Percentiles rank a stretch among this genome's conserved stretches.
These are phyloP conservation scores for Collariella sp. DNA, from an alignment of 495 filamentous ascomycete species.

Conservation along the genomic window DNA sequence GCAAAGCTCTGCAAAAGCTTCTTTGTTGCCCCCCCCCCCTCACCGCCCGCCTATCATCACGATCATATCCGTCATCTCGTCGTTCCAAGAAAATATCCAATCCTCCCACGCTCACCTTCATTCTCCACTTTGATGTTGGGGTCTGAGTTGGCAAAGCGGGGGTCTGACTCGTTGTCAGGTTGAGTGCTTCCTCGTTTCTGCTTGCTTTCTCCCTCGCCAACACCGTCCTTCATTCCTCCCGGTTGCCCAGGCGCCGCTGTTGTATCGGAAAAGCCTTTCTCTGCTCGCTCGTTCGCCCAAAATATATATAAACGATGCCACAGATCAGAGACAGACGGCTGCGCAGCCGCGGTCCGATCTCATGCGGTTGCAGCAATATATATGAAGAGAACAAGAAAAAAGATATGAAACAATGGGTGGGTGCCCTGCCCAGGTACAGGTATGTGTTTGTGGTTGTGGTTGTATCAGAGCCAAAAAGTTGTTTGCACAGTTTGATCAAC, in stretches of 20 bases:
- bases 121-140: neutral
- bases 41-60: neutral
- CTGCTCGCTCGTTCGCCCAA: neutral
- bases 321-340: neutral
- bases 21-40: neutral
- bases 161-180: neutral
- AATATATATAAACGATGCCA: neutral
- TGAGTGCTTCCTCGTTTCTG: neutral
- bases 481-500: neutral
- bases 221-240: neutral
- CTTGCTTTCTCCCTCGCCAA: too few species aligned
- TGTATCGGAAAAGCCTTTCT: neutral
- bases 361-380: neutral
- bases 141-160: neutral
- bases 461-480: neutral
- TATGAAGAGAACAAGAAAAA: neutral
- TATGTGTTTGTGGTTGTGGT: neutral
- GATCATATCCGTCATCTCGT: slow-evolving; percentile 6
- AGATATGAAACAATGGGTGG: neutral
- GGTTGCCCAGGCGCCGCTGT: slow-evolving; percentile 1
- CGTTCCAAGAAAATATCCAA: neutral
- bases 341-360: neutral
- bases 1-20: neutral
- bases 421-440: neutral
- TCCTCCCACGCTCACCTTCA: neutral